Evolutionary conservation across 2,329 filamentous ascomycete species (phyloP), one percentile per base, ranked within the genome.

Genomic region (Penicillium fuscoglaucum): DNA sequence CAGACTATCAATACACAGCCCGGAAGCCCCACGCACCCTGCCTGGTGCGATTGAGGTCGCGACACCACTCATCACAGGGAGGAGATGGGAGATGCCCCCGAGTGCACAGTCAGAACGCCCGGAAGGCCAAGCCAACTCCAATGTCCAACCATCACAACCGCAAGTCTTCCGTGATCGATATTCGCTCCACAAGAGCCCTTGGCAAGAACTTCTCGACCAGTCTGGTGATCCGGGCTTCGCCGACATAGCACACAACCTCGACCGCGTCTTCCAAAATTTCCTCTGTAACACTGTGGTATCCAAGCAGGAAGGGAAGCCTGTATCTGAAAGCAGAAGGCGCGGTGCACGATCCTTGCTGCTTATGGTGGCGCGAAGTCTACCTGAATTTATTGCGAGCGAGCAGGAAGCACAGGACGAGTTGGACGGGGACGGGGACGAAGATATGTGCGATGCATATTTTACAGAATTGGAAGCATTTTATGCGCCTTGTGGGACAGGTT

Each of bases 391-490:
- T 47, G 64, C 70, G 17, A 63, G 67, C 6, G 76, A 78, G 56
- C 75, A 78, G 59, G 63, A 66, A 43, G 58, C 67, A 43, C 69
- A 75, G 37, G 65, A 77, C 57, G 68, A 72, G 24, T 48, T 60
- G 24, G 70, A 73, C 4, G 66, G 69, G n/a, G 66, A 73, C 40
- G 64, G 66, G 5, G 72, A 74, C 19, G 67, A 72, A 40, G 70
- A 78, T 62, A 76, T 77, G 71, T 76, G 72, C 33, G 70, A 76
- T 66, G 70, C 68, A 50, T 76, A 78, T 56, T 76, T 77, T 59
- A 77, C 75, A 7, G 74, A 78, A 57, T 57, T 78, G 51, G 76
- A 78, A 58, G 62, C 67, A 31, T 70, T 70, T 49, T 78, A 77
- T 64, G 70, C 74, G 2, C 69, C 70, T 13, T 59, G 63, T 45